Evolutionary conservation across 257 asterid genomes (phyloP), one percentile per base, ranked within the genome.

Genomic region (Scutellaria barbata): DNA sequence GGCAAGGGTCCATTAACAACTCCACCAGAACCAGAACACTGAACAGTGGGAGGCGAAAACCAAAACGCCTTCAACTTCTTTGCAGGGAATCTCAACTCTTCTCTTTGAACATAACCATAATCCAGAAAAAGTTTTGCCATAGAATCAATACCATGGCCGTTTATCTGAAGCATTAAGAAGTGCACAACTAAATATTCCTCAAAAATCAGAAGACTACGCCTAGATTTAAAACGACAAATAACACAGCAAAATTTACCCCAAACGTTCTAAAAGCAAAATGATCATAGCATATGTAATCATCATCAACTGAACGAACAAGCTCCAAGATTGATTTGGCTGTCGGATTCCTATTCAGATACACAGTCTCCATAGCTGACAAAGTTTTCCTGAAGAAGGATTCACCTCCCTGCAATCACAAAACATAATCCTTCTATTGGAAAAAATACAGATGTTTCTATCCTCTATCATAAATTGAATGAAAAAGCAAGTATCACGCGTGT

Each of bases 51-150:
- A 13, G 99, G 98, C 37, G 99, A 87, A 81, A 89, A 95, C 96
- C 96, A 95, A 72, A 74, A 89, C 1, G 99, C 98, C 77, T 85
- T 95, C 85, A 95, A 69, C 84, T 92, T 95, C 83, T 95, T 95
- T 22, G 96, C 96, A 12, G 93, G 99, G 81, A 95, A 95, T 60
- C 88, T 85, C 84, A 95, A 56, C 81, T 95, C 98, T 35, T 95
- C 99, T 54, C 90, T 85, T 84, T 76, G 89, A 35, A 76, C 84
- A 74, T 91, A 95, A 66, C 98, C 98, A 63, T 83, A 91, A 78
- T 95, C 98, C 80, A 82, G 61, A 81, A 95, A 94, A 66, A 88
- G 41, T 57, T 80, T 89, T 3, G 96, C 91, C 85, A 92, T 78
- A 11, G 98, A 92, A 67, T 85, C 93, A 74, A 95, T 92, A 55